A percentile compares a stretch with the other conserved stretches of the same genome.
These are phyloP conservation scores for Kwoniella heveanensis DNA, from an alignment of 768 basidiomycete genomes.

Conservation along the genomic window DNA sequence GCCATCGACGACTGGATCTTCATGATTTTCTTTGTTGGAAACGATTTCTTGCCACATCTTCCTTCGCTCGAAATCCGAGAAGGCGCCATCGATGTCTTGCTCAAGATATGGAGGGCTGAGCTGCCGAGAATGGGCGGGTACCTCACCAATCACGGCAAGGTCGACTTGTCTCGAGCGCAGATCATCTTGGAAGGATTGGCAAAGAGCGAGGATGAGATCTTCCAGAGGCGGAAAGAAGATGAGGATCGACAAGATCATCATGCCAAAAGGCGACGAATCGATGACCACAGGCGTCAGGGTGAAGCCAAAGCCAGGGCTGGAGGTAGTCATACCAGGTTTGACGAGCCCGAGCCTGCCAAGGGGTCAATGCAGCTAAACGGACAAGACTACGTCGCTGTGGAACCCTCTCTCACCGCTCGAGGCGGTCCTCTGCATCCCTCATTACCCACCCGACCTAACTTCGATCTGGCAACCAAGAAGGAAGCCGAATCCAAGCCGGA, in stretches of 20 bases:
- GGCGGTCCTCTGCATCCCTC: constrained; percentile 60
- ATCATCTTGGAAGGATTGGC: constrained; percentile 95
- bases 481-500: constrained; percentile 20
- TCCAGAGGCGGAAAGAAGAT: constrained; percentile 86
- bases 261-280: constrained; percentile 80
- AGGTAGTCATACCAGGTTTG: constrained; percentile 20
- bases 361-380: constrained; percentile 50
- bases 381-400: constrained; percentile 53
- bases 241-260: constrained; percentile 92
- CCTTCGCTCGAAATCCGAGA: constrained; percentile 98
- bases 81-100: constrained; percentile 94
- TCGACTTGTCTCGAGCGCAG: constrained; percentile 82
- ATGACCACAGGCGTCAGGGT: constrained; percentile 60
- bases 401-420: constrained; percentile 37
- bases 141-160: constrained; percentile 85
- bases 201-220: constrained; percentile 93
- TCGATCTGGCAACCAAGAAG: constrained; percentile 50
- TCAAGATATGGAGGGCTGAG: constrained; percentile 94
- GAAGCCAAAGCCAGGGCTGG: constrained; percentile 26
- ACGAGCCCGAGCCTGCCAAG: constrained; percentile 26
- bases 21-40: constrained; percentile 99
- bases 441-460: constrained; percentile 67
- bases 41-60: constrained; percentile 82
- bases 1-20: constrained; percentile 99
- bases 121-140: constrained; percentile 97